Base-by-base conservation (phyloP, 2,329 filamentous ascomycete species). In the Nigrospora osmanthi region DNA sequence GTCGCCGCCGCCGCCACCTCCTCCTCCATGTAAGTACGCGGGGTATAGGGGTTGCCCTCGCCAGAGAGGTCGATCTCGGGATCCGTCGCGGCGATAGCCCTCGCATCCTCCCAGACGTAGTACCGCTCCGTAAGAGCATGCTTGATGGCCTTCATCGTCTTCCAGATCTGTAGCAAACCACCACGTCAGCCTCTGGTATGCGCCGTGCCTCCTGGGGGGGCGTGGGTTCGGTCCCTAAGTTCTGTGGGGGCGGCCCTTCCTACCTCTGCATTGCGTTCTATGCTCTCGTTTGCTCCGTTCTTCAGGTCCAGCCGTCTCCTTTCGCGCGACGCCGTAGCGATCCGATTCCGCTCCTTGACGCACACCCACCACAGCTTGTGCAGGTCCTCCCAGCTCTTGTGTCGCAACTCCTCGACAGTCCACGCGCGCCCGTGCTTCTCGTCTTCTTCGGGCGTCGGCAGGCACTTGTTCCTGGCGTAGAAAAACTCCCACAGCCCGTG, bases 401-500 rank as follows among this genome's bases (percentile, higher is more conserved):
- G 75, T 51, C 90, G 79, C 58, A 98, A 73, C 70, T 98, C 93
- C 67, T 88, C 80, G 9, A 87, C 81, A 11, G 77, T 81, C 93
- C 93, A 98, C 28, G 81, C 72, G 44, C 93, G 80, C 14, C 93
- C 93, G 64, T 93, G 84, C 51, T 78, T 71, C 41, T 73, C 62
- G 45, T 86, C 81, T 53, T 91, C 82, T 33, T 80, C 75, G 6
- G 90, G 89, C 9, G 82, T 82, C 54, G 76, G 75, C 57, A 95
- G 64, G n/a, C 83, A 68, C 58, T 81, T 78, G 52, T 79, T 78
- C 52, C 83, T 76, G 50, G 75, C 74, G 57, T 83, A 81, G 68
- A 98, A 97, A 69, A 98, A 98, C 1, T 80, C 84, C 85, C 87
- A 97, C 11, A 98, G 81, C 30, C 89, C 91, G 66, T 98, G 93